Evolutionary conservation across 2,329 filamentous ascomycete species (phyloP).

Genomic region (Neofusicoccum laricinum): DNA sequence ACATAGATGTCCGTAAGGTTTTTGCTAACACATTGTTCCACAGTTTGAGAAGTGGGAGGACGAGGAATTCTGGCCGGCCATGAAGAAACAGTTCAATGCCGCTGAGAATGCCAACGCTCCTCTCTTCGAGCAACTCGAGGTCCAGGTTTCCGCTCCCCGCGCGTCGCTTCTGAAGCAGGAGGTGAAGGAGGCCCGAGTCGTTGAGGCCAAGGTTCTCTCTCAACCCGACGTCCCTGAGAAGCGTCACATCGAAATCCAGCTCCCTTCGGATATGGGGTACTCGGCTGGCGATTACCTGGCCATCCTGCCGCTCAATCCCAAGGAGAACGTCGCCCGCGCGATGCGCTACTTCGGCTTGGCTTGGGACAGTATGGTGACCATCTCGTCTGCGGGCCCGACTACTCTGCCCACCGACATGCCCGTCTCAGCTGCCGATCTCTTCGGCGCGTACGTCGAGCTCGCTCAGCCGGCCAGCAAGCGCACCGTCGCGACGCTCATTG

Average conservation of each 20-base stretch:
- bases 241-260: conserved; percentile 26
- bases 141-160: conserved; percentile 33
- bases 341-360: conserved; percentile 64
- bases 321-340: conserved; percentile 58
- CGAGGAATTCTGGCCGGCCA: conserved; percentile 35
- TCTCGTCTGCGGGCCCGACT: conserved; percentile 60
- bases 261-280: conserved; percentile 55
- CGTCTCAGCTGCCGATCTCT: conserved; percentile 61
- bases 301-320: conserved; percentile 68
- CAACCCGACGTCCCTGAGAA: conserved; percentile 23
- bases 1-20: neutral
- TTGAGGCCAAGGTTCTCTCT: conserved; percentile 31
- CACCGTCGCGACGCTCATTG: conserved; percentile 50
- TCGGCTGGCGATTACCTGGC: conserved; percentile 74
- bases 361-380: conserved; percentile 66
- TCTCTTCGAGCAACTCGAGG: conserved; percentile 27
- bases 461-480: conserved; percentile 69
- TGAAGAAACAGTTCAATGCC: conserved; percentile 30
- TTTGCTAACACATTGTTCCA: neutral
- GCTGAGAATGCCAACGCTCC: conserved; percentile 19
- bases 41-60: conserved; percentile 41
- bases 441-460: conserved; percentile 71
- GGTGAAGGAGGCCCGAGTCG: conserved; percentile 34
- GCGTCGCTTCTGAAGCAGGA: conserved; percentile 37
- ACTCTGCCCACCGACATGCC: conserved; percentile 61